A percentile compares a stretch with the other conserved stretches of the same genome.
Evolutionary conservation across 2,329 filamentous ascomycete genomes (phyloP).

Genomic region (Alternaria postmessia): DNA sequence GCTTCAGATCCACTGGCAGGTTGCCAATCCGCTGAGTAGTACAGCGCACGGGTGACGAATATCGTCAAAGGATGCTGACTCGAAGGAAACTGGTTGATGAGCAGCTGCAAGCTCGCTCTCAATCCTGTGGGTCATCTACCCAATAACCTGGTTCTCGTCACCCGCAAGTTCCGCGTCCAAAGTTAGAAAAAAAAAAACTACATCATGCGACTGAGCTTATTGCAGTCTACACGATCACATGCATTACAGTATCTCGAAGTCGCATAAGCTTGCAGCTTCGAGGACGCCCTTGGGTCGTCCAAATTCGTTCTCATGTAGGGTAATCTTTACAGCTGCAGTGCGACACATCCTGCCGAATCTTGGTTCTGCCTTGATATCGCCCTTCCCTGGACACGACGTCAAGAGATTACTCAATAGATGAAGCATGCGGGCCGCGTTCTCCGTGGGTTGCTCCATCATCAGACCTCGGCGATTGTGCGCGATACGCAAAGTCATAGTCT

Average conservation of each 20-base stretch:
- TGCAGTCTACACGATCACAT: not conserved
- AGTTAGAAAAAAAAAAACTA: not conserved
- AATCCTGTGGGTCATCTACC: not conserved
- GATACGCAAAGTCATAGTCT: not conserved
- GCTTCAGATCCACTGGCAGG: not conserved
- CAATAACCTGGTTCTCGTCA: not conserved
- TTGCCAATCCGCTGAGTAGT: not conserved
- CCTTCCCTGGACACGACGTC: not conserved
- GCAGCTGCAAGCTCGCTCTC: not conserved
- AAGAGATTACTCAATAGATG: not conserved
- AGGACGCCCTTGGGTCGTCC: not conserved
- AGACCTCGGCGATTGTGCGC: not conserved
- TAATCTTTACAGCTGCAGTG: not conserved
- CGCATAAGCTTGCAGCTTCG: not conserved
- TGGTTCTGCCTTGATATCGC: not conserved
- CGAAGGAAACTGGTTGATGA: not conserved
- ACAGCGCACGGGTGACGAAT: not conserved
- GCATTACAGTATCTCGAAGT: not conserved
- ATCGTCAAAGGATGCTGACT: constrained; percentile 1
- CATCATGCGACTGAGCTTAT: not conserved
- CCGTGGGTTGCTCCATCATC: not conserved
- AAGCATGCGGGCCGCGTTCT: not conserved
- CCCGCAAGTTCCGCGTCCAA: not conserved
- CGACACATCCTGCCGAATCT: not conserved
- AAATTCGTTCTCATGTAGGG: not conserved